Percentiles rank a stretch among this genome's conserved stretches.
Conservation (phyloP, 2,329 filamentous ascomycete genomes). For the Metarhizium robertsii region DNA sequence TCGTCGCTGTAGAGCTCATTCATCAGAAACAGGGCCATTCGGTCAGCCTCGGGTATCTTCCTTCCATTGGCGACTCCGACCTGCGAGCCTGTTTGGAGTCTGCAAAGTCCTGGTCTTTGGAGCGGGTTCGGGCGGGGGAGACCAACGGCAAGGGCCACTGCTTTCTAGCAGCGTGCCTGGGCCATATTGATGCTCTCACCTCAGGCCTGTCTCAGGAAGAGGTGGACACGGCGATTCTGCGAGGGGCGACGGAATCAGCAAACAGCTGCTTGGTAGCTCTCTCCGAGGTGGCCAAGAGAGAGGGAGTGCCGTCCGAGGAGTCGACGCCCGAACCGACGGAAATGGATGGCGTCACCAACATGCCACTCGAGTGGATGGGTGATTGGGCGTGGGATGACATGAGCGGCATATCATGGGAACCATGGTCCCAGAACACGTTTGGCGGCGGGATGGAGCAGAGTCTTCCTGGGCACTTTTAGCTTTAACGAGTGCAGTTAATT, state of each 20-base stretch:
- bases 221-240: conserved; percentile 21
- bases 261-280: conserved; percentile 22
- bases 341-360: conserved; percentile 5
- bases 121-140: conserved; percentile 30
- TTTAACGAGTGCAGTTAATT: not conserved
- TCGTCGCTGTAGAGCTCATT: conserved; percentile 36
- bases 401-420: conserved; percentile 10
- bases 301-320: conserved; percentile 11
- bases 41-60: conserved; percentile 18
- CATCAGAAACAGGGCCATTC: conserved; percentile 33
- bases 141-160: conserved; percentile 33
- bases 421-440: not conserved
- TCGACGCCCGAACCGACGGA: conserved; percentile 6
- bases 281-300: conserved; percentile 21
- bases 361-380: conserved; percentile 16
- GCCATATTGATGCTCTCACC: conserved; percentile 26
- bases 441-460: not conserved
- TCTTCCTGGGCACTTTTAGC: not conserved
- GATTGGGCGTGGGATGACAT: conserved; percentile 19
- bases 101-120: conserved; percentile 20
- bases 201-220: conserved; percentile 17
- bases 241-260: conserved; percentile 16
- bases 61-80: conserved; percentile 22
- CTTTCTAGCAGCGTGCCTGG: conserved; percentile 21
- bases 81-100: conserved; percentile 20